Evolutionary conservation across 1,139 yeast species (phyloP), one percentile per base, ranked within the genome.

Genomic region (Suhomyces bokatorum): DNA sequence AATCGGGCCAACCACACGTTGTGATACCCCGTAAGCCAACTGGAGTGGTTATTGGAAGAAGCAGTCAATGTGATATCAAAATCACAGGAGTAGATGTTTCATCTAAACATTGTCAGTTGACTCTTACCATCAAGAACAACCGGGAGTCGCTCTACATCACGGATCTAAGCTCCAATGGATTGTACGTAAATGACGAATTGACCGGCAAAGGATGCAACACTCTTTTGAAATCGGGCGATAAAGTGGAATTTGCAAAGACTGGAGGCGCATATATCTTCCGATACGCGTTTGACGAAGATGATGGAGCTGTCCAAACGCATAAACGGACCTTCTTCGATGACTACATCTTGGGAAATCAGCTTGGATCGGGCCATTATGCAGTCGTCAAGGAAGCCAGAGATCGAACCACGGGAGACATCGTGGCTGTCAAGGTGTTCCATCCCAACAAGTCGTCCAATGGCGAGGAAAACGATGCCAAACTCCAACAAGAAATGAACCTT

Each of bases 351-450:
- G 87, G 87, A 0, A 72, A 70, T 45, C 80, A 83, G 51, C 64
- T 86, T 24, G 95, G 95, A 0, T 68, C 85, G 4, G 95, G 95
- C 0, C 93, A 85, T 63, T 86, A 85, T 59, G 93, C 93, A 1
- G 80, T 82, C 15, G 95, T 86, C 2, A 83, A 80, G 57, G 88
- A 84, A 51, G 89, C 89, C 2, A 68, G 74, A 17, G 75, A 79
- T 51, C 75, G 82, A 51, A 61, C 65, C 13, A 74, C 83, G 0
- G 88, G 88, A 0, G 76, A 76, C 45, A 63, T 75, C 1, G 85
- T 82, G 34, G 93, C 93, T 0, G 87, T 85, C 3, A 85, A 85
- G 57, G 81, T 85, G n/a, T 85, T 85, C 59, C 86, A 85, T 58
- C 88, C 90, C 0, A 82, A 81, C 47, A 77, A 74, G 49, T 55